Evolutionary conservation across 2,329 filamentous ascomycete species (phyloP).

Genomic region (Sclerotinia sclerotiorum): DNA sequence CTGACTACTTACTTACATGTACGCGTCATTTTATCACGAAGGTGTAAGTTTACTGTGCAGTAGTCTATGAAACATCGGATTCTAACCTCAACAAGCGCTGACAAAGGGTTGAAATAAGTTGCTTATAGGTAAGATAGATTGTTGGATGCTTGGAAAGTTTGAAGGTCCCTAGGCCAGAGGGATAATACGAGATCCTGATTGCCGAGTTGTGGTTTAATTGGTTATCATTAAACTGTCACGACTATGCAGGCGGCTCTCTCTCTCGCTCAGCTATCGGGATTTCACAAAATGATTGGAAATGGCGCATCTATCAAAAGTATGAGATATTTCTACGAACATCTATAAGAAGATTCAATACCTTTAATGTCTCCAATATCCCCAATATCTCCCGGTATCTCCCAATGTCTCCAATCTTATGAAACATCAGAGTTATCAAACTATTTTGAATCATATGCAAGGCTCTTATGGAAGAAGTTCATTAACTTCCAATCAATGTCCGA

Average conservation of each 20-base stretch:
- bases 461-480: neutral
- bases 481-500: neutral
- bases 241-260: constrained; percentile 2
- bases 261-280: neutral
- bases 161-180: neutral
- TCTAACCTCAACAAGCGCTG: neutral
- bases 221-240: neutral
- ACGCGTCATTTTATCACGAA: constrained; percentile 13
- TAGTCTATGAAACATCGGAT: neutral
- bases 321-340: neutral
- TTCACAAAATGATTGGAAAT: neutral
- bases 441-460: neutral
- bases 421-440: neutral
- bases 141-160: neutral
- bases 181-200: constrained; percentile 2
- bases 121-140: neutral
- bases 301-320: neutral
- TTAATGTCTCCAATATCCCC: neutral
- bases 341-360: neutral
- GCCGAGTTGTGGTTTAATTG: neutral
- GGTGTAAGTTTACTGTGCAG: neutral
- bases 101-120: neutral
- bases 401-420: neutral
- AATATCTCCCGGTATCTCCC: neutral
- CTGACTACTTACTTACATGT: constrained; percentile 1